Conservation (phyloP, 2,329 filamentous ascomycete genomes). For the Berkeleyomyces rouxiae region DNA sequence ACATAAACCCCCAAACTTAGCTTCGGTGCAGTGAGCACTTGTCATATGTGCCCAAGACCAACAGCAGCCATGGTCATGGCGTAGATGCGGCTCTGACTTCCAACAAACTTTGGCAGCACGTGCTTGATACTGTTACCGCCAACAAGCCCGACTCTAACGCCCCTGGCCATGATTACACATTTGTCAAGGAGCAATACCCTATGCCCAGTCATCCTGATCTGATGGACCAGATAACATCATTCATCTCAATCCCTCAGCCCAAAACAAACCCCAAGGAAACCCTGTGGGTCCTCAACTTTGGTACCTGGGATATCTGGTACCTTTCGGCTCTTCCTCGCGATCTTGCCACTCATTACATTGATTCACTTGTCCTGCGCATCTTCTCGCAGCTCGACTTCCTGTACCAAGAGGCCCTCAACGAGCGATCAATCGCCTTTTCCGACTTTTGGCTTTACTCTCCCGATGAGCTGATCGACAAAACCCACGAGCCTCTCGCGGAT, state of each 20-base stretch:
- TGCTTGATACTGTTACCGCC: constrained; percentile 21
- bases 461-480: constrained; percentile 17
- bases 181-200: constrained; percentile 27
- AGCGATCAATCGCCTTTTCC: constrained; percentile 29
- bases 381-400: constrained; percentile 31
- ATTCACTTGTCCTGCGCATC: constrained; percentile 23
- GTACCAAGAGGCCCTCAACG: constrained; percentile 27
- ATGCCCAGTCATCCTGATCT: constrained; percentile 26
- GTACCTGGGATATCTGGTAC: constrained; percentile 39
- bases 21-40: constrained; percentile 29
- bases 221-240: constrained; percentile 27
- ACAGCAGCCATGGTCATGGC: constrained; percentile 21
- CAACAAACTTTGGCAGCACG: constrained; percentile 32
- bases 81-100: constrained; percentile 30
- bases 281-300: constrained; percentile 35
- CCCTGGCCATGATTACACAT: constrained; percentile 29
- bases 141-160: constrained; percentile 20
- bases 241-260: constrained; percentile 26
- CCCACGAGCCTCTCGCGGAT: constrained; percentile 19
- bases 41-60: constrained; percentile 27
- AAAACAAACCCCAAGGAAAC: constrained; percentile 27
- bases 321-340: constrained; percentile 30
- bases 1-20: constrained; percentile 19
- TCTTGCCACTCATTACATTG: constrained; percentile 23
- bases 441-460: constrained; percentile 23